A percentile compares a stretch with the other conserved stretches of the same genome.
Evolutionary conservation across 2,329 filamentous ascomycete species (phyloP).

Genomic region (Apiospora sp.): DNA sequence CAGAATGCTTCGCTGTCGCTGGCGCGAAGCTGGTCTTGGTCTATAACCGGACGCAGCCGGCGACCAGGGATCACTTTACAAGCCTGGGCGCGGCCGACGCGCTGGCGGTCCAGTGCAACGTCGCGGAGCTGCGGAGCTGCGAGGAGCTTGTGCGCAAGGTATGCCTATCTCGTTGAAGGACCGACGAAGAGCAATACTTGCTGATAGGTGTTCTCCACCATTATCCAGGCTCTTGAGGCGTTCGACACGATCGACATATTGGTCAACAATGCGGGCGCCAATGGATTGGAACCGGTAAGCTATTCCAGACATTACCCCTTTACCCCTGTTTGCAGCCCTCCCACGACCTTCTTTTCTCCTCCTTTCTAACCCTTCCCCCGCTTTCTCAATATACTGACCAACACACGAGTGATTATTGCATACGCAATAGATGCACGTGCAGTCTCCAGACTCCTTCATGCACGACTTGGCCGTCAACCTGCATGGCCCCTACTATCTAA

Average conservation of each 20-base stretch:
- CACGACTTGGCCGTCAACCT: conserved; percentile 42
- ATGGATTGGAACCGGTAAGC: conserved; percentile 38
- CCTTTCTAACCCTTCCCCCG: not conserved
- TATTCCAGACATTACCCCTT: too few relatives aligned
- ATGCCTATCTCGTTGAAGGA: not conserved
- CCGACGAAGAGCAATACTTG: not conserved
- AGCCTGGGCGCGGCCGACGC: conserved; percentile 35
- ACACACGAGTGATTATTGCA: not conserved
- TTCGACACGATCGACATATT: conserved; percentile 37
- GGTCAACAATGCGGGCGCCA: conserved; percentile 42
- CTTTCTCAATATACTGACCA: not conserved
- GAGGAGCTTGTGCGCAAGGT: conserved; percentile 35
- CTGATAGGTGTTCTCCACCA: not conserved
- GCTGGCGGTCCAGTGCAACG: conserved; percentile 37
- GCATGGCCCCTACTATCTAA: conserved; percentile 42
- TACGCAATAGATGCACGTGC: conserved; percentile 34
- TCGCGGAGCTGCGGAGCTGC: conserved; percentile 37
- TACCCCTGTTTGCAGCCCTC: not conserved
- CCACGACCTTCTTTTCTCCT: too few relatives aligned
- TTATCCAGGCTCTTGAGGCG: conserved; percentile 27
- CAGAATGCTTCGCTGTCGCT: conserved; percentile 42
- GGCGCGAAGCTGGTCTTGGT: conserved; percentile 40
- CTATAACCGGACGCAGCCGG: conserved; percentile 40
- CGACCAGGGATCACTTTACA: conserved; percentile 33
- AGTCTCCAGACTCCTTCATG: conserved; percentile 38